Evolutionary conservation across 306 rosid species (phyloP).

Genomic region (Cercis canadensis): DNA sequence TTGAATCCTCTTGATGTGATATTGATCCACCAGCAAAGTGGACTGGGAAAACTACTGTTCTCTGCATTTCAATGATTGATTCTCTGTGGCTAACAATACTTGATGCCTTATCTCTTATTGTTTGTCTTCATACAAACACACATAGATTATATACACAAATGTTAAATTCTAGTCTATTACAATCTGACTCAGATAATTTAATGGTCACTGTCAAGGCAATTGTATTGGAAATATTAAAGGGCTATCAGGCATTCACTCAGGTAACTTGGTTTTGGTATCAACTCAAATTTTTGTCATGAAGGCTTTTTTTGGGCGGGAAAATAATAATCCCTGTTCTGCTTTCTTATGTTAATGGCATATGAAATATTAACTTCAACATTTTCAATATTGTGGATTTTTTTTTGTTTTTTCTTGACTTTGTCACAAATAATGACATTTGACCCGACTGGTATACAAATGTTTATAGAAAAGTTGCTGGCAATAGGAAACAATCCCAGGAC

Average conservation of each 20-base stretch:
- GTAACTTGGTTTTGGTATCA: slow-evolving; percentile 39
- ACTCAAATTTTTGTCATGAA: slow-evolving; percentile 2
- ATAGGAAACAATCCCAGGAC: too few relatives aligned
- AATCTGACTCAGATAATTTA: slow-evolving; percentile 42
- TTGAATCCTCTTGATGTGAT: slow-evolving; percentile 91
- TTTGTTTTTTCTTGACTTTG: not conserved
- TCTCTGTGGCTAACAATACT: slow-evolving; percentile 92
- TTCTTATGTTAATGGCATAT: slow-evolving; percentile 7
- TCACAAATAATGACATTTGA: too few relatives aligned
- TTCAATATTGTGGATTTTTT: not conserved
- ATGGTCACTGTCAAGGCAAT: slow-evolving; percentile 99
- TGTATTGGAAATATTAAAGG: slow-evolving; percentile 94
- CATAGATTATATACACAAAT: not conserved
- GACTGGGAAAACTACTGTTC: slow-evolving; percentile 73
- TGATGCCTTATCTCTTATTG: slow-evolving; percentile 92
- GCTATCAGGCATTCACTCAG: slow-evolving; percentile 99
- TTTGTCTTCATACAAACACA: slow-evolving; percentile 42
- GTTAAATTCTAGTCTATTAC: not conserved
- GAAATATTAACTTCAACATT: slow-evolving; percentile 35
- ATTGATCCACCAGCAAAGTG: slow-evolving; percentile 67
- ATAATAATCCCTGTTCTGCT: not conserved
- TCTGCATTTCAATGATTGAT: slow-evolving; percentile 96
- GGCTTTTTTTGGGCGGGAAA: too few relatives aligned
- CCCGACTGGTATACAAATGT: too few relatives aligned
- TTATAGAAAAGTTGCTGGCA: too few relatives aligned